Base-by-base conservation (phyloP, 495 filamentous ascomycete species). In the Trichoderma parareesei region DNA sequence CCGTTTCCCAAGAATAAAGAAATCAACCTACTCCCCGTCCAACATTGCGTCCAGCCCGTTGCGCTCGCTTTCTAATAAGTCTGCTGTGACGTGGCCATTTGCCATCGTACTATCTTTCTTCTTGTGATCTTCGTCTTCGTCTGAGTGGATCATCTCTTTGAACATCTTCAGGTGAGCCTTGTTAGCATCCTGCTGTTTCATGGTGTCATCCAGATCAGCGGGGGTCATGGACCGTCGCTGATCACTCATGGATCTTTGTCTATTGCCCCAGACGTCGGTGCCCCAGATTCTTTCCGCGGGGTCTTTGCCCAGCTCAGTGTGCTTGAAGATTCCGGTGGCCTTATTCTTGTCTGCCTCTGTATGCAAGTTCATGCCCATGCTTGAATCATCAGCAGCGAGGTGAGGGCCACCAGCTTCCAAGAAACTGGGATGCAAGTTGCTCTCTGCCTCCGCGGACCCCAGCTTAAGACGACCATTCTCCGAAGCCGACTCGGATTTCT, bases 151-250 rank as follows among this genome's bases (percentile, higher is more conserved):
- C 14, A 84, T 66, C 40, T 83, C 82, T 43, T 77, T 71, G 67
- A 83, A 85, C 78, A 85, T 82, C 69, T 75, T 27, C 27, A 27
- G 78, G 63, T 80, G 75, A 14, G 79, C 78, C 10, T 75, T 74
- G 10, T 74, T 75, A n/a, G 78, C 77, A 48, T 79, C 79, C 9
- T 76, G 71, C 2, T 27, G 27, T 27, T 76, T 75, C 3, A 70
- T 65, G 20, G 68, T 70, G 13, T 72, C 72, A 5, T 71, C 72
- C 42, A 76, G 65, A 5, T 70, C 71, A 16, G 41, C 43, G 4
- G 61, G 61, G 7, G 61, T 63, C 61, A 63, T 63, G n/a, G 61
- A 48, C 61, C 41, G 61, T 16, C 74, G 73, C 41, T 72, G 71
- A 27, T 71, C 66, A 40, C 65, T 66, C 11, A 57, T 62, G 20